These are phyloP conservation scores for Poterioochromonas sp. DNA, from an alignment of 352 stramenopile genomes.

Conservation along the genomic window DNA sequence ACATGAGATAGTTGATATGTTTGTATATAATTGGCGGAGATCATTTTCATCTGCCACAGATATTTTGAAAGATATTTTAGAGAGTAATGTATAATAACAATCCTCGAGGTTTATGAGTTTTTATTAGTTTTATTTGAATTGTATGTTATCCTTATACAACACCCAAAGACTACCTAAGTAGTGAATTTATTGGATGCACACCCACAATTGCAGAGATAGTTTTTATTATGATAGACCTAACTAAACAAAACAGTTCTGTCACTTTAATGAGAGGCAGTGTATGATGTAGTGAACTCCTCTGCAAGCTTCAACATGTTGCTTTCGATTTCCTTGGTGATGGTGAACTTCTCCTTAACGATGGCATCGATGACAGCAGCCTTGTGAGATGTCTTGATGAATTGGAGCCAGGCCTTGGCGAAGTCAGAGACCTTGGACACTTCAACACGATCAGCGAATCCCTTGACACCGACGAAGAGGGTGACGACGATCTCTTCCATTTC, in stretches of 20 bases:
- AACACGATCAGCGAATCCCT: constrained; percentile 75
- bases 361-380: constrained; percentile 55
- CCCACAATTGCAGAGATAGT: too few relatives aligned
- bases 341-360: constrained; percentile 70
- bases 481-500: constrained; percentile 74
- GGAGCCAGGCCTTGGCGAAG: constrained; percentile 69
- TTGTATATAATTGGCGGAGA: too few relatives aligned
- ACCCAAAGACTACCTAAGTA: too few relatives aligned
- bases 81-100: too few relatives aligned
- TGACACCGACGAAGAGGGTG: constrained; percentile 68
- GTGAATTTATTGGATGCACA: too few relatives aligned
- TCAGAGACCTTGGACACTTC: constrained; percentile 67
- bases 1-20: too few relatives aligned
- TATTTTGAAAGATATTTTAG: too few relatives aligned
- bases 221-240: too few relatives aligned
- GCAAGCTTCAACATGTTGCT: constrained; percentile 61
- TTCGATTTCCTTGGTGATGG: constrained; percentile 56
- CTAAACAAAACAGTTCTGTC: not conserved
- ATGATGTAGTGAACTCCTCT: constrained; percentile 62
- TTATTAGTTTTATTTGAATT: too few relatives aligned
- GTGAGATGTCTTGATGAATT: constrained; percentile 67
- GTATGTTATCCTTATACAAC: too few relatives aligned
- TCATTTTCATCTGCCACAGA: too few relatives aligned
- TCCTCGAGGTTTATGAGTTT: too few relatives aligned
- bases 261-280: constrained; percentile 44